A percentile compares a stretch with the other conserved stretches of the same genome.
phyloP scores from a whole-genome alignment of 306 rosid species.

The Pterocarpus macrocarpus region DNA sequence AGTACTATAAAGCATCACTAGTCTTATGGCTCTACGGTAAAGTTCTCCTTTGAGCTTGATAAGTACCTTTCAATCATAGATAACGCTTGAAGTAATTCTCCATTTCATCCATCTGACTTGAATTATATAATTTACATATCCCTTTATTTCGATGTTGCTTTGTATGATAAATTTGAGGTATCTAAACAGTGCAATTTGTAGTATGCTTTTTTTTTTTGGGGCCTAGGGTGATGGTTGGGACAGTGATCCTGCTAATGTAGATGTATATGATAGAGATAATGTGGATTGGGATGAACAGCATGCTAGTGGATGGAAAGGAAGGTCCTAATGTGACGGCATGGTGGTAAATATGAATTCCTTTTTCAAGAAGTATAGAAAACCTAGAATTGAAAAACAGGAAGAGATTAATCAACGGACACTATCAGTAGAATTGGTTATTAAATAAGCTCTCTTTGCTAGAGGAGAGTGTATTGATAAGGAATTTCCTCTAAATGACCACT shows the following conservation, averaged over 20 bases:
- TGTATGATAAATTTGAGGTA: too few relatives aligned
- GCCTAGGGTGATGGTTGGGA: conserved; percentile 95
- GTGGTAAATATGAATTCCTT: conserved; percentile 89
- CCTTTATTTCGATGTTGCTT: too few relatives aligned
- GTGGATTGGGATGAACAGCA: conserved; percentile 99
- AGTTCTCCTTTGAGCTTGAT: too few relatives aligned
- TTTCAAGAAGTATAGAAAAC: conserved; percentile 88
- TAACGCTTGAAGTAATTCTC: too few relatives aligned
- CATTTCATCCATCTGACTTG: too few relatives aligned
- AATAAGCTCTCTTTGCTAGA: conserved; percentile 92
- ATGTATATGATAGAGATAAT: conserved; percentile 92
- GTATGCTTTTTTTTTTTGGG: conserved; percentile 38
- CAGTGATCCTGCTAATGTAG: conserved; percentile 98
- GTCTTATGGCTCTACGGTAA: too few relatives aligned
- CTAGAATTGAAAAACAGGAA: conserved; percentile 89
- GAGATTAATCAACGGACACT: conserved; percentile 94
- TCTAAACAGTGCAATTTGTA: too few relatives aligned
- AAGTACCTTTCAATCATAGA: too few relatives aligned
- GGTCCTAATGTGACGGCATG: conserved; percentile 91
- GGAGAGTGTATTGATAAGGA: conserved; percentile 98
- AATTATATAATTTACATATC: too few relatives aligned
- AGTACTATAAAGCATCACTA: too few relatives aligned
- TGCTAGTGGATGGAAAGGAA: conserved; percentile 96
- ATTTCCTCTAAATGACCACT: conserved; percentile 92
- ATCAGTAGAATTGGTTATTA: conserved; percentile 95